Evolutionary conservation across 164 flowering plant genomes (phyloP).

Genomic region (Piper betle): DNA sequence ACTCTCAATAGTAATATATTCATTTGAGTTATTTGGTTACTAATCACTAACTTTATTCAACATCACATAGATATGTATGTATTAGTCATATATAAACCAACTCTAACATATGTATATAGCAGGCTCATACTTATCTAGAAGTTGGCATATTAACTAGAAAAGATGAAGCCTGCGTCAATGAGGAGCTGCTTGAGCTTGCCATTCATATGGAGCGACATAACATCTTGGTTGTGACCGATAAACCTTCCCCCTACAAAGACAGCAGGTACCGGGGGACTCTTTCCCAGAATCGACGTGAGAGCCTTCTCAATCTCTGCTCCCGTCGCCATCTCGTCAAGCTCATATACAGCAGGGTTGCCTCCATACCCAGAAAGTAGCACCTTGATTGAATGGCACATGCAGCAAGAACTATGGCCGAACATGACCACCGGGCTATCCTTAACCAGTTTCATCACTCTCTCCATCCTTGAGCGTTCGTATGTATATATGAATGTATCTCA

Average conservation of each 20-base stretch:
- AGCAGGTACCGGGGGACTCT: conserved; percentile 20
- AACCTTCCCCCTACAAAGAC: neutral
- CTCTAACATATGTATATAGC: no score
- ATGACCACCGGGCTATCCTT: conserved; percentile 28
- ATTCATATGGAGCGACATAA: conserved; percentile 27
- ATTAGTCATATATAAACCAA: no score
- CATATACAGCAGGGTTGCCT: conserved; percentile 25
- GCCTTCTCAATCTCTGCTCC: conserved; percentile 29
- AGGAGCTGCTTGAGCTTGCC: conserved; percentile 26
- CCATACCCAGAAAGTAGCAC: conserved; percentile 25
- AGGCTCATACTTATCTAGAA: conserved; percentile 16
- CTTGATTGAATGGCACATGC: conserved; percentile 32
- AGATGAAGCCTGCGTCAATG: conserved; percentile 17
- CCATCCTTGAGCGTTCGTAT: conserved; percentile 10
- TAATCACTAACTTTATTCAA: no score
- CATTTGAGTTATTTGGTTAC: no score
- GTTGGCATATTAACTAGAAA: no score
- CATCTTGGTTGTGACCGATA: conserved; percentile 12
- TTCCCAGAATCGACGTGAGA: conserved; percentile 14
- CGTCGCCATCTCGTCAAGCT: conserved; percentile 23
- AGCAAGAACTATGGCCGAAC: conserved; percentile 30
- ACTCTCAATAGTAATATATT: no score
- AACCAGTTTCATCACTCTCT: conserved; percentile 13
- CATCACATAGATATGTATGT: no score
- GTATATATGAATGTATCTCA: no score